Percentiles rank a stretch among this genome's conserved stretches.
phyloP scores from a whole-genome alignment of 352 stramenopile species.

The Phytopythium litorale region DNA sequence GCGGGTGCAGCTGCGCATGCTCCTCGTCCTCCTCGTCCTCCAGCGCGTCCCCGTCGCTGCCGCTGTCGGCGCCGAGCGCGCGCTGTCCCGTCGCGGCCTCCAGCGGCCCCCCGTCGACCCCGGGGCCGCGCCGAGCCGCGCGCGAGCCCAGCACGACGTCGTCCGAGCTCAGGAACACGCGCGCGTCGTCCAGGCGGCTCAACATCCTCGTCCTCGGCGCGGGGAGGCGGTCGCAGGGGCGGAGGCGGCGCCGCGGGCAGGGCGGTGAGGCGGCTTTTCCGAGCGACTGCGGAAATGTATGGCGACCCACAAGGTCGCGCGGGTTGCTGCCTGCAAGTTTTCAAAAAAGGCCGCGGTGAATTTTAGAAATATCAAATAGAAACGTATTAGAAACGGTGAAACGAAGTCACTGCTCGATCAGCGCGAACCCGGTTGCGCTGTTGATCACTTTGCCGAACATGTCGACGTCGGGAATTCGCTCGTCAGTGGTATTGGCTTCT shows the following conservation, averaged over 20 bases:
- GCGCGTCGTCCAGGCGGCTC: conserved; percentile 50
- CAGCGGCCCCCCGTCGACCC: not conserved
- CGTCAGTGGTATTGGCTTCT: too few relatives aligned
- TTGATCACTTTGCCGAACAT: too few relatives aligned
- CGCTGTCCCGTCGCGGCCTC: not conserved
- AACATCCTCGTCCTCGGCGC: conserved; percentile 26
- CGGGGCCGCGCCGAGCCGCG: not conserved
- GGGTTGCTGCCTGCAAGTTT: not conserved
- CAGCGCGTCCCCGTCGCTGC: conserved; percentile 9
- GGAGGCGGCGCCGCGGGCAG: not conserved
- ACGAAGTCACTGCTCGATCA: too few relatives aligned
- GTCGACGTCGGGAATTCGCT: too few relatives aligned
- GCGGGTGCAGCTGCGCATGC: conserved; percentile 29
- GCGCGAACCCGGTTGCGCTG: too few relatives aligned
- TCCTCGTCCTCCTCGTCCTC: conserved; percentile 17
- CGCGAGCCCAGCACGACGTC: conserved; percentile 42
- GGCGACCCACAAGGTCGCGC: not conserved
- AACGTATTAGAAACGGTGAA: too few relatives aligned
- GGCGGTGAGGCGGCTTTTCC: not conserved
- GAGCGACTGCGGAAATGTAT: not conserved
- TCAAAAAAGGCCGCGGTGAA: not conserved
- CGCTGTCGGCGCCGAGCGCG: not conserved
- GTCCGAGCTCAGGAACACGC: conserved; percentile 59
- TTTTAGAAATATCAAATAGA: not conserved
- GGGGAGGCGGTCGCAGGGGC: not conserved